Evolutionary conservation across 768 basidiomycete species (phyloP).

Genomic region (Leccinum incarnatum): DNA sequence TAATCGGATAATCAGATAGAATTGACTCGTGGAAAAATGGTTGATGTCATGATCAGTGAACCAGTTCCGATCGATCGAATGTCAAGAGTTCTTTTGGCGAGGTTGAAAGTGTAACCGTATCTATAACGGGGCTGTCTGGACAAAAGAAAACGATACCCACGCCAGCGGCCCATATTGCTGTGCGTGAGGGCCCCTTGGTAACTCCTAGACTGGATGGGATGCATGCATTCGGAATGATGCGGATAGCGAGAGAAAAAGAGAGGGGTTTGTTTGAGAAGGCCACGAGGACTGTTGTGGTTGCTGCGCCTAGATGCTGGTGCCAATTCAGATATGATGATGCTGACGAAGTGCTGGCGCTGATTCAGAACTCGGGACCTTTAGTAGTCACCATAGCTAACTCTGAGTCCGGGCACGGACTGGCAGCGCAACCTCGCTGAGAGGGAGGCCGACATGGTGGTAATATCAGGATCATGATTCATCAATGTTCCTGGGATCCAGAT

Average conservation of each 20-base stretch:
- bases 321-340: background rate
- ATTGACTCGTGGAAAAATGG: background rate
- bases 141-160: background rate
- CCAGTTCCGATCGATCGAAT: background rate
- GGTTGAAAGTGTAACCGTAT: background rate
- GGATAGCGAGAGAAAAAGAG: background rate
- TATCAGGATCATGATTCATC: background rate
- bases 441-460: background rate
- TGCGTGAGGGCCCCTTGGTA: background rate
- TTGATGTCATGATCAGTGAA: background rate
- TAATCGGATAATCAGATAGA: background rate
- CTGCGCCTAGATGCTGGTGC: background rate
- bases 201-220: background rate
- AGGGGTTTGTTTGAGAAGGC: background rate
- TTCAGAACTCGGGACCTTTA: background rate
- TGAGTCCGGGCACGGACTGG: background rate
- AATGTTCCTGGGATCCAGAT: background rate
- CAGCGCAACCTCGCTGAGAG: too few species aligned
- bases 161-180: background rate
- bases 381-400: background rate
- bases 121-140: background rate
- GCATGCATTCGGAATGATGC: background rate
- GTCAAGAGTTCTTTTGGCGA: background rate
- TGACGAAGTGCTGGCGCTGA: background rate
- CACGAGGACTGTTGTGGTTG: background rate